Evolutionary conservation across 2,329 filamentous ascomycete genomes (phyloP).

Genomic region (Apiospora malaysiana): DNA sequence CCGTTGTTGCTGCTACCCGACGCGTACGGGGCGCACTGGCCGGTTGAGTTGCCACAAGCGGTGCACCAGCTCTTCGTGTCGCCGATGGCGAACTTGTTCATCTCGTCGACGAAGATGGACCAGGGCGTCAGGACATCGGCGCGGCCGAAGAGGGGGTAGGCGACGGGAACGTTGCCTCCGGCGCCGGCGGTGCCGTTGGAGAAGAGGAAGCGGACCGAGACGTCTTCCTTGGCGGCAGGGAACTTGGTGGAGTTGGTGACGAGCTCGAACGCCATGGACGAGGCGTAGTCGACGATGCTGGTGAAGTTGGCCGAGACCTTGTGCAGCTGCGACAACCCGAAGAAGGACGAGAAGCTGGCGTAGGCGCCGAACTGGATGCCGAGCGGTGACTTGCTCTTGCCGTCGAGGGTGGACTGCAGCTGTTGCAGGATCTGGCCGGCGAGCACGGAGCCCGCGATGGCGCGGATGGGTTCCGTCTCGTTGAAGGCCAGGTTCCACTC

Average conservation of each 20-base stretch:
- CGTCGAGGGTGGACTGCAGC: conserved; percentile 57
- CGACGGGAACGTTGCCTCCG: conserved; percentile 54
- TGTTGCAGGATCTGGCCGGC: conserved; percentile 60
- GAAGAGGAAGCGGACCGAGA: conserved; percentile 67
- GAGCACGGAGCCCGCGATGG: conserved; percentile 63
- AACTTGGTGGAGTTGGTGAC: conserved; percentile 55
- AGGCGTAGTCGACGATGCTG: conserved; percentile 84
- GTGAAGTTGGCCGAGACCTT: conserved; percentile 67
- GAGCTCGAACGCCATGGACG: conserved; percentile 80
- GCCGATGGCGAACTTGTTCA: conserved; percentile 71
- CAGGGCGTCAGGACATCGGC: conserved; percentile 64
- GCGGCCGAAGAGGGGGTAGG: conserved; percentile 67
- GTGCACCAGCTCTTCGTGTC: conserved; percentile 73
- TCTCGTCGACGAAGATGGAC: conserved; percentile 67
- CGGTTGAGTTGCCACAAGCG: conserved; percentile 75
- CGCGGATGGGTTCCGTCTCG: conserved; percentile 67
- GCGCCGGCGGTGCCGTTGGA: conserved; percentile 58
- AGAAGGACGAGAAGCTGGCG: conserved; percentile 67
- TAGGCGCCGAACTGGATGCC: conserved; percentile 67
- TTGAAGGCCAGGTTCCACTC: conserved; percentile 88
- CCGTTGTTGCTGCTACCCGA: conserved; percentile 35
- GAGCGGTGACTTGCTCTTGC: conserved; percentile 45
- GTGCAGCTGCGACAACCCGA: conserved; percentile 61
- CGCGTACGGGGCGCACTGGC: conserved; percentile 61
- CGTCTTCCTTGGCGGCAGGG: conserved; percentile 42